These are phyloP conservation scores for Talinum fruticosum DNA, from an alignment of 148 eudicot genomes.

Conservation along the genomic window DNA sequence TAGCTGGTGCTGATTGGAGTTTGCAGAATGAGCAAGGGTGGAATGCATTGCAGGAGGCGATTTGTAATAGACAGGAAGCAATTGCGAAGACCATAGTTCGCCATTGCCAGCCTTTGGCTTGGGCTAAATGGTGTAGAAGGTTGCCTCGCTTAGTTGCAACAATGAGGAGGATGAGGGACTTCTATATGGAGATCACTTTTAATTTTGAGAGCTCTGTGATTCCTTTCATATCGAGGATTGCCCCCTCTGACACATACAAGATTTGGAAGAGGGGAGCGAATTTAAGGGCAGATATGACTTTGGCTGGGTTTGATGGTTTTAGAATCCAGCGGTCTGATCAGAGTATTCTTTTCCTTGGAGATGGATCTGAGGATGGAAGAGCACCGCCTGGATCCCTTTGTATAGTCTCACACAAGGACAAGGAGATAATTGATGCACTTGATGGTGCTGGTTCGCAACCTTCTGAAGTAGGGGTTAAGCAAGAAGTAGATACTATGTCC, in stretches of 20 bases:
- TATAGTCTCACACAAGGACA: constrained; percentile 77
- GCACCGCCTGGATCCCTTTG: constrained; percentile 74
- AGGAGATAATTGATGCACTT: constrained; percentile 78
- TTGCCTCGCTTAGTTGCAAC: constrained; percentile 71
- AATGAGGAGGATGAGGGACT: constrained; percentile 80
- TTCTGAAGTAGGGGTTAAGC: constrained; percentile 66
- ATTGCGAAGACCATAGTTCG: constrained; percentile 81
- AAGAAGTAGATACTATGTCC: constrained; percentile 78
- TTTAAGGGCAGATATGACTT: constrained; percentile 91
- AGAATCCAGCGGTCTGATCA: constrained; percentile 90
- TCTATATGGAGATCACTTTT: constrained; percentile 91
- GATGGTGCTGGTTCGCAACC: constrained; percentile 79
- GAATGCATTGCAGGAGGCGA: constrained; percentile 92
- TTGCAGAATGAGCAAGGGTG: constrained; percentile 90
- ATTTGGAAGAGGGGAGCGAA: constrained; percentile 94
- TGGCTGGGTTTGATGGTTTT: constrained; percentile 94
- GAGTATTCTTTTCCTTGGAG: constrained; percentile 82
- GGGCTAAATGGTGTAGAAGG: constrained; percentile 97
- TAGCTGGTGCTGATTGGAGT: constrained; percentile 92
- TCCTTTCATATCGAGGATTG: constrained; percentile 80
- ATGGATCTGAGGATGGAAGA: constrained; percentile 85
- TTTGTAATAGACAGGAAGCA: constrained; percentile 64
- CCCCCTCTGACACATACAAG: constrained; percentile 89
- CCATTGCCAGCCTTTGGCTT: constrained; percentile 82
- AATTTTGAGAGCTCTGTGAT: constrained; percentile 93